Percentiles rank a stretch among this genome's conserved stretches.
phyloP scores from a whole-genome alignment of 495 filamentous ascomycete species.

The Massariosphaeria phaeospora region DNA sequence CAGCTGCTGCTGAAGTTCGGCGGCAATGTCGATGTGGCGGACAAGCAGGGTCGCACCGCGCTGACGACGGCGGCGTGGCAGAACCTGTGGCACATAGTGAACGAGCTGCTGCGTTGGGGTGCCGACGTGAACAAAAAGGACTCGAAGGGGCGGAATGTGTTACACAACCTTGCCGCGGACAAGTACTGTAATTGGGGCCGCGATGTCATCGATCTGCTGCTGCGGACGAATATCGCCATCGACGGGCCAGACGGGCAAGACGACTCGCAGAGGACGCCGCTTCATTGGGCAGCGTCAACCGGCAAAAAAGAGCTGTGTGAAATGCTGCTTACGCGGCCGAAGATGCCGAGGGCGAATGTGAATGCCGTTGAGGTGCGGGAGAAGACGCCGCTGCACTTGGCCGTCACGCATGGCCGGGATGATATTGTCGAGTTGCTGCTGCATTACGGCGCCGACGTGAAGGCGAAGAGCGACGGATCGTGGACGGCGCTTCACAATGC shows the following conservation, averaged over 20 bases:
- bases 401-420: conserved; percentile 49
- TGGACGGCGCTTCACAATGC: conserved; percentile 66
- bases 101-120: conserved; percentile 47
- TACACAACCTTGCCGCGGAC: conserved; percentile 56
- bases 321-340: conserved; percentile 48
- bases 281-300: conserved; percentile 62
- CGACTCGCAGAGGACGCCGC: conserved; percentile 52
- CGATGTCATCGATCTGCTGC: conserved; percentile 46
- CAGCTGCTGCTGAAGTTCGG: conserved; percentile 46
- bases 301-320: conserved; percentile 54
- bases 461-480: conserved; percentile 54
- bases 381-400: conserved; percentile 59
- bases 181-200: conserved; percentile 52
- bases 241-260: conserved; percentile 43
- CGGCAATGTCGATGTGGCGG: conserved; percentile 41
- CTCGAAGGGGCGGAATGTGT: conserved; percentile 42
- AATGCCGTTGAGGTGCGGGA: conserved; percentile 53
- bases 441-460: conserved; percentile 48
- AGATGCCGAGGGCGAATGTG: conserved; percentile 45
- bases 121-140: conserved; percentile 45
- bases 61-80: conserved; percentile 58
- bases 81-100: conserved; percentile 50
- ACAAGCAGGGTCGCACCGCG: conserved; percentile 51
- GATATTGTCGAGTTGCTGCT: conserved; percentile 56
- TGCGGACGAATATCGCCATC: conserved; percentile 44